phyloP scores from a whole-genome alignment of 2,329 filamentous ascomycete species.

The Colletotrichum eleusines region DNA sequence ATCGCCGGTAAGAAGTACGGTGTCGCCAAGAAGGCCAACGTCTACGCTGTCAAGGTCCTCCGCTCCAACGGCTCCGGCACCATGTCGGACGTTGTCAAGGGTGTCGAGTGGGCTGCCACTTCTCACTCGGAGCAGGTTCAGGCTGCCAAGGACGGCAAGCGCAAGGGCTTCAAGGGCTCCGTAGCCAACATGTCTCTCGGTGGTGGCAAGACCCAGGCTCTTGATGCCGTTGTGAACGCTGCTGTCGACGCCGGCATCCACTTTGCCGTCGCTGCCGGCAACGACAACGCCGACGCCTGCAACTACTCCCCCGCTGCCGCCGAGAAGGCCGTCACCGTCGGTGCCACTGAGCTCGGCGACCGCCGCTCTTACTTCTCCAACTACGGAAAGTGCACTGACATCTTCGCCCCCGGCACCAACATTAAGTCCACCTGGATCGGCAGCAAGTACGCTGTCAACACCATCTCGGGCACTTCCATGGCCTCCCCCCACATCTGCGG shows the following conservation, averaged over 20 bases:
- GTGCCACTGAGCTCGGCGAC: conserved; percentile 92
- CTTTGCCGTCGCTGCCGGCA: conserved; percentile 98
- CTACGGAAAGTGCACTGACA: conserved; percentile 99
- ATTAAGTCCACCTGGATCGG: conserved; percentile 99
- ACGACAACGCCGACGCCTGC: conserved; percentile 99
- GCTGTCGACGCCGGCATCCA: conserved; percentile 92
- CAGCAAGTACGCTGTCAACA: conserved; percentile 95
- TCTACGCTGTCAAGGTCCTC: conserved; percentile 98
- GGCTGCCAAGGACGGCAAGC: conserved; percentile 86
- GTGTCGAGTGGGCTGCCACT: conserved; percentile 93
- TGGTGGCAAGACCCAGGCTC: conserved; percentile 93
- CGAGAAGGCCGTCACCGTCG: conserved; percentile 92
- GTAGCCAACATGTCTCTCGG: conserved; percentile 99
- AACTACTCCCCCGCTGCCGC: conserved; percentile 98
- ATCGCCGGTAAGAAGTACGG: conserved; percentile 98
- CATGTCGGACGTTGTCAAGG: conserved; percentile 99
- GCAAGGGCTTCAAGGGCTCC: conserved; percentile 98
- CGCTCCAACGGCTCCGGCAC: conserved; percentile 96
- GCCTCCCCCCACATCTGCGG: conserved; percentile 96
- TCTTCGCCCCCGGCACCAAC: conserved; percentile 97
- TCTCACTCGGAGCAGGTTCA: conserved; percentile 81
- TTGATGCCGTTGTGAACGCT: conserved; percentile 93
- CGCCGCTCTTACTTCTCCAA: conserved; percentile 99
- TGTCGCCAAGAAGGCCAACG: conserved; percentile 97
- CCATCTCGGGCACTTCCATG: conserved; percentile 99